Conservation (phyloP, 495 filamentous ascomycete species). For the Neurospora tetraspora region DNA sequence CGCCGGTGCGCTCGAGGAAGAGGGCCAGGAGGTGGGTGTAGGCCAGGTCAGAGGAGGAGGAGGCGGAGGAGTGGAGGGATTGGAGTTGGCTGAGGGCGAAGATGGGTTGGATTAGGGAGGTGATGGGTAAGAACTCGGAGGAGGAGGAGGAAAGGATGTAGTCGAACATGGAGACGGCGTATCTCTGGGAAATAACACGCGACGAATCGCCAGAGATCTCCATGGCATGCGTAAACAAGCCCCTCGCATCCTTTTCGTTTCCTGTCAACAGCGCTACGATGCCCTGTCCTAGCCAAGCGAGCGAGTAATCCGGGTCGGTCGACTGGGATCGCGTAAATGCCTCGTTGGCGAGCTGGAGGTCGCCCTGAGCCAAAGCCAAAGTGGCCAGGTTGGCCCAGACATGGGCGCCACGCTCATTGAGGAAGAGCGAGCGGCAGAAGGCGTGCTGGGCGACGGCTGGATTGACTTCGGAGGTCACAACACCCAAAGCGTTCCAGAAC, state of each 20-base stretch:
- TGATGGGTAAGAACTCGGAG: constrained; percentile 45
- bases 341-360: constrained; percentile 72
- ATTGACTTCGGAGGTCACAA: constrained; percentile 75
- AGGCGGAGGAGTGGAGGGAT: constrained; percentile 34
- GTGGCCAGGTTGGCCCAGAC: constrained; percentile 87
- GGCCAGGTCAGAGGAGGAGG: constrained; percentile 47
- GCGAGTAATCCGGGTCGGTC: constrained; percentile 81
- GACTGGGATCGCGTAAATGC: constrained; percentile 88
- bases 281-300: constrained; percentile 91
- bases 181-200: constrained; percentile 61
- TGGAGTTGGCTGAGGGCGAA: constrained; percentile 80
- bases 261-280: constrained; percentile 68
- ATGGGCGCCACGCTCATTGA: constrained; percentile 79
- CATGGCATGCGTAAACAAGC: constrained; percentile 89
- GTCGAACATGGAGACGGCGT: constrained; percentile 70
- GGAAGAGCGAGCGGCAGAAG: constrained; percentile 79
- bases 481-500: constrained; percentile 95
- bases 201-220: constrained; percentile 76
- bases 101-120: constrained; percentile 54
- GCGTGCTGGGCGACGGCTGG: constrained; percentile 87
- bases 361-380: constrained; percentile 74
- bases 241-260: constrained; percentile 62
- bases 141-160: constrained; percentile 47
- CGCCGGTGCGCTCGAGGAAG: constrained; percentile 66
- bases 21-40: constrained; percentile 72